Percentiles rank a stretch among this genome's conserved stretches.
These are phyloP conservation scores for Alloascoidea africana DNA, from an alignment of 805 yeast genomes.

Conservation along the genomic window DNA sequence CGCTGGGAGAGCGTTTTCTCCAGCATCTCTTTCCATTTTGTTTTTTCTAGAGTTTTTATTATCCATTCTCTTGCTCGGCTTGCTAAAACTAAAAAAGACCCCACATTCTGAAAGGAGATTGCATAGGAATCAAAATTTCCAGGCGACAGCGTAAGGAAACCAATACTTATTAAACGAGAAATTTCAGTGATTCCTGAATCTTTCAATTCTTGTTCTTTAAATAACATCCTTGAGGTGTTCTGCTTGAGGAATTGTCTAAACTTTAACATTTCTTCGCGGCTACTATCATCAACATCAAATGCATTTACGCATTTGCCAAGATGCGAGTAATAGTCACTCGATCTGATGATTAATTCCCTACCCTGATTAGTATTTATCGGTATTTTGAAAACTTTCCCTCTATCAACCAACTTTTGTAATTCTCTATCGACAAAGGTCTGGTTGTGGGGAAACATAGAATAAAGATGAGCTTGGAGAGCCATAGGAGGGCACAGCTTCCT, in stretches of 20 bases:
- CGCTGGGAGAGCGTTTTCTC: constrained; percentile 17
- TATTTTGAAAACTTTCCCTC: constrained; percentile 14
- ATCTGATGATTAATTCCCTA: constrained; percentile 17
- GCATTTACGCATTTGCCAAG: too few relatives aligned
- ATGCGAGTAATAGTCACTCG: constrained; percentile 10
- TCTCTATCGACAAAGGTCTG: constrained; percentile 21
- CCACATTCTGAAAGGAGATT: constrained; percentile 20
- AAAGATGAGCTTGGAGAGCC: constrained; percentile 17
- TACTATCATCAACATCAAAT: too few relatives aligned
- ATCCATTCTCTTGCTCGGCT: constrained; percentile 20
- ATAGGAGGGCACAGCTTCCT: constrained; percentile 16
- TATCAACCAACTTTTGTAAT: constrained; percentile 10
- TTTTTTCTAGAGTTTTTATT: constrained; percentile 13
- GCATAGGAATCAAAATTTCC: constrained; percentile 15
- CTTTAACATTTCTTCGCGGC: constrained; percentile 2
- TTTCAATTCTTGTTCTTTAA: constrained; percentile 12
- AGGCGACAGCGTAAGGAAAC: constrained; percentile 19
- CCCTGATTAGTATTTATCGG: constrained; percentile 14
- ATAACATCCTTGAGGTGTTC: constrained; percentile 14
- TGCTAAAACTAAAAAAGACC: constrained; percentile 18
- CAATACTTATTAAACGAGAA: constrained; percentile 13
- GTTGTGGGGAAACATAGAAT: constrained; percentile 18
- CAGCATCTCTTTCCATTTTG: constrained; percentile 20
- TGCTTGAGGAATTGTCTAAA: constrained; percentile 12
- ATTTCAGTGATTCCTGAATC: constrained; percentile 8